These are phyloP conservation scores for Malus asiatica DNA, from an alignment of 306 rosid genomes.

Conservation along the genomic window DNA sequence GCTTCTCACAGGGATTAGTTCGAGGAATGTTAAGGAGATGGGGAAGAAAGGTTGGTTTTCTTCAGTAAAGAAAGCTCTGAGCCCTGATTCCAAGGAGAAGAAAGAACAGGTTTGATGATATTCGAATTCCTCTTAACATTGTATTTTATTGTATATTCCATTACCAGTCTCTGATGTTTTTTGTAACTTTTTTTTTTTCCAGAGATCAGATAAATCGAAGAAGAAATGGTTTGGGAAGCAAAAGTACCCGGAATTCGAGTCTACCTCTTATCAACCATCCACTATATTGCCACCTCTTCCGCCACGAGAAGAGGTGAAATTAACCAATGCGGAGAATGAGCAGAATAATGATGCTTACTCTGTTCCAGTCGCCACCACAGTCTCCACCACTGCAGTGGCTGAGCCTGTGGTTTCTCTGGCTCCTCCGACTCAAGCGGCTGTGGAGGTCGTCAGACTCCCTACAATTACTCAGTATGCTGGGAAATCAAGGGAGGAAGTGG, in stretches of 20 bases:
- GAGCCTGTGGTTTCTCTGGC: constrained; percentile 32
- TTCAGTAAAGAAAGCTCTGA: constrained; percentile 86
- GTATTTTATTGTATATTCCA: not conserved
- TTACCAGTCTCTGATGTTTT: constrained; percentile 12
- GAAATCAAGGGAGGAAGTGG: constrained; percentile 65
- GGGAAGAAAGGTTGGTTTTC: constrained; percentile 98
- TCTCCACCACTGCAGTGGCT: constrained; percentile 18
- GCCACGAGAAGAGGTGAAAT: constrained; percentile 46
- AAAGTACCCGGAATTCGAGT: constrained; percentile 39
- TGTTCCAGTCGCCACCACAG: constrained; percentile 34
- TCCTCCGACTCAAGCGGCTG: constrained; percentile 37
- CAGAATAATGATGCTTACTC: constrained; percentile 31
- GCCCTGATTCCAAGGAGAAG: constrained; percentile 81
- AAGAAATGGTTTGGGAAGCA: constrained; percentile 98
- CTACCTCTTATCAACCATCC: constrained; percentile 34
- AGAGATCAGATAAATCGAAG: constrained; percentile 69
- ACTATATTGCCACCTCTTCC: constrained; percentile 41
- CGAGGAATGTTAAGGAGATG: constrained; percentile 79
- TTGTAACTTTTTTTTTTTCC: not conserved
- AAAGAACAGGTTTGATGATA: constrained; percentile 44
- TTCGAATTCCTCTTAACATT: not conserved
- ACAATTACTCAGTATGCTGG: constrained; percentile 43
- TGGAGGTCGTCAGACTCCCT: constrained; percentile 26
- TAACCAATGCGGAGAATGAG: constrained; percentile 45
- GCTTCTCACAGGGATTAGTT: constrained; percentile 24